Percentiles rank a stretch among this genome's conserved stretches.
These are phyloP conservation scores for Centaurea solstitialis DNA, from an alignment of 129 eudicot species.

Conservation along the genomic window DNA sequence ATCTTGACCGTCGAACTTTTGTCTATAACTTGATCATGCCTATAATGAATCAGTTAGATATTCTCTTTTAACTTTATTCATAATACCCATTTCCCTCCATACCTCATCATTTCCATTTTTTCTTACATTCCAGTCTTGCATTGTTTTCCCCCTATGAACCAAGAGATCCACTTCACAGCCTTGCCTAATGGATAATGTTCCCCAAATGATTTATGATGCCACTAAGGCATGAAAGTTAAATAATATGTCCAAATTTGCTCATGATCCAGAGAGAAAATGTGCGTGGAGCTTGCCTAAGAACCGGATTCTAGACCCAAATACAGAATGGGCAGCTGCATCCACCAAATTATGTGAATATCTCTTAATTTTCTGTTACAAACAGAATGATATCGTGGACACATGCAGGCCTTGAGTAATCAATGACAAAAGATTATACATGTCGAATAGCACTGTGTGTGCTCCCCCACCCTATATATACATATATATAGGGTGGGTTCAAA, in stretches of 20 bases:
- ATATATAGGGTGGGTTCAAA: too few species aligned
- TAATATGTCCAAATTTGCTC: background rate
- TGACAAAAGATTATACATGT: background rate
- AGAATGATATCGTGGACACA: background rate
- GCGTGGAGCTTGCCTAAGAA: background rate
- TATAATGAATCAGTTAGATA: conserved; percentile 68
- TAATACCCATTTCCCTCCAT: background rate
- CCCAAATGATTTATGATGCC: background rate
- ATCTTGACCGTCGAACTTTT: conserved; percentile 84
- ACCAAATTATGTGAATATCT: background rate
- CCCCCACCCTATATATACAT: background rate
- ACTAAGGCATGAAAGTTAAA: background rate
- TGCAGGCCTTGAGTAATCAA: background rate
- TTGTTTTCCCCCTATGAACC: conserved; percentile 9
- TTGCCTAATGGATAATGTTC: background rate
- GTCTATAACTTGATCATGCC: conserved; percentile 87
- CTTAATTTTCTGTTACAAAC: background rate
- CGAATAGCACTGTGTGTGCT: background rate
- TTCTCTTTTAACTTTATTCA: background rate
- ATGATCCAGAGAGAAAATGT: background rate
- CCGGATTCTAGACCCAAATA: background rate
- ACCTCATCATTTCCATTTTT: background rate
- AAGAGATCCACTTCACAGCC: background rate
- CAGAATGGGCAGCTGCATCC: background rate
- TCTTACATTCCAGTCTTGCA: background rate